Percentiles rank a stretch among this genome's conserved stretches.
Evolutionary conservation across 306 rosid species (phyloP).

Genomic region (Herpetospermum pedunculosum): DNA sequence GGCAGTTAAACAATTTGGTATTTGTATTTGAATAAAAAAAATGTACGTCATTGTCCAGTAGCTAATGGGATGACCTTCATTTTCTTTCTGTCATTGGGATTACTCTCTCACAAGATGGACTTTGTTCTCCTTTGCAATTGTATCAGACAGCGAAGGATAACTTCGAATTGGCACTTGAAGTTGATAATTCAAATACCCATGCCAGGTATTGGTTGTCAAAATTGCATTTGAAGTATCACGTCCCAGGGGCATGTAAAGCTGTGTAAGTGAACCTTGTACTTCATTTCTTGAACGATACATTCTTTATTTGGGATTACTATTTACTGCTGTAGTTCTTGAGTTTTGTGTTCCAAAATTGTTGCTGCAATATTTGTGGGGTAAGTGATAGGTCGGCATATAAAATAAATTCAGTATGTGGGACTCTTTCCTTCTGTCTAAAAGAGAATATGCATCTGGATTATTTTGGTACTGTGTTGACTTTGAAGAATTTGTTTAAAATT

Average conservation of each 20-base stretch:
- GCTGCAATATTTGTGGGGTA: neutral
- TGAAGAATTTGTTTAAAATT: neutral
- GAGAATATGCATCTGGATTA: neutral
- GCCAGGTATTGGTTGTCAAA: conserved; percentile 83
- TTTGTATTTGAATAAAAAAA: neutral
- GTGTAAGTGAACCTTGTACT: conserved; percentile 31
- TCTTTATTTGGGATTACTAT: neutral
- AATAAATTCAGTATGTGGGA: neutral
- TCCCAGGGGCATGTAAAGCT: conserved; percentile 68
- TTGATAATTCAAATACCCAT: conserved; percentile 68
- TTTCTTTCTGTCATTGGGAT: neutral
- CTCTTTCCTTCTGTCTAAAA: neutral
- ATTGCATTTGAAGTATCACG: conserved; percentile 87
- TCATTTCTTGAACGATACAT: neutral
- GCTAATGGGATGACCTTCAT: neutral
- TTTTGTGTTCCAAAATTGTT: neutral
- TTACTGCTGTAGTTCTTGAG: neutral
- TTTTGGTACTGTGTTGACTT: neutral
- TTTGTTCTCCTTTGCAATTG: neutral
- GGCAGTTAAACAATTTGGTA: neutral
- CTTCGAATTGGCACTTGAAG: conserved; percentile 88
- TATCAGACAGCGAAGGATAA: conserved; percentile 76
- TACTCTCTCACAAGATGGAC: neutral
- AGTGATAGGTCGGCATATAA: neutral
- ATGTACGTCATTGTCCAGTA: neutral